phyloP scores from a whole-genome alignment of 2,329 filamentous ascomycete genomes.

The Myotisia sp. region DNA sequence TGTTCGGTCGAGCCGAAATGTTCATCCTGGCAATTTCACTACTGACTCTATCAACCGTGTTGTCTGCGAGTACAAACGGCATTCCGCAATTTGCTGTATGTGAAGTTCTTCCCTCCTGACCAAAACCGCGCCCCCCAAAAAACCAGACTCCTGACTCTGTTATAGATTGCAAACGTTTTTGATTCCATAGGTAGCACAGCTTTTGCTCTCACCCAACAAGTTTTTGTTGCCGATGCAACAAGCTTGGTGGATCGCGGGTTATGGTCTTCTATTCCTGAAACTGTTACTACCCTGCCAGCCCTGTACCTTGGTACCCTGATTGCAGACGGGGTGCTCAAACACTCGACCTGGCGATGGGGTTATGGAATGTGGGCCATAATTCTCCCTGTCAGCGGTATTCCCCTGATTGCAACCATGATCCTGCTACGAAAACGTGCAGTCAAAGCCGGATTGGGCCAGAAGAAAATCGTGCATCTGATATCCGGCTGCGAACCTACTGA shows the following conservation, averaged over 20 bases:
- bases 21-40: constrained; percentile 42
- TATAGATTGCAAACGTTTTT: constrained; percentile 36
- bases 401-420: constrained; percentile 22
- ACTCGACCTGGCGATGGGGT: constrained; percentile 31
- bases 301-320: constrained; percentile 44
- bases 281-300: constrained; percentile 33
- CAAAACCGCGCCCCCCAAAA: no score
- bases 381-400: constrained; percentile 22
- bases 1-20: constrained; percentile 48
- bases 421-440: constrained; percentile 20
- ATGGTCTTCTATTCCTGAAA: constrained; percentile 44
- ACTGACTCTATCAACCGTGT: constrained; percentile 43
- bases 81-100: constrained; percentile 16
- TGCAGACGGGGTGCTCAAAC: constrained; percentile 22
- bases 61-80: constrained; percentile 32
- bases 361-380: constrained; percentile 32
- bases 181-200: constrained; percentile 48
- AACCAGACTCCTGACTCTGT: neutral
- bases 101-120: no score
- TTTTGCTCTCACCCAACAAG: constrained; percentile 47
- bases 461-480: neutral
- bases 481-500: neutral
- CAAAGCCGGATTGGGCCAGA: constrained; percentile 11
- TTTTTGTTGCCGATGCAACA: constrained; percentile 51
- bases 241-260: constrained; percentile 46